Evolutionary conservation across 2,329 filamentous ascomycete genomes (phyloP), one percentile per base, ranked within the genome.

Genomic region (Pyricularia sp.): DNA sequence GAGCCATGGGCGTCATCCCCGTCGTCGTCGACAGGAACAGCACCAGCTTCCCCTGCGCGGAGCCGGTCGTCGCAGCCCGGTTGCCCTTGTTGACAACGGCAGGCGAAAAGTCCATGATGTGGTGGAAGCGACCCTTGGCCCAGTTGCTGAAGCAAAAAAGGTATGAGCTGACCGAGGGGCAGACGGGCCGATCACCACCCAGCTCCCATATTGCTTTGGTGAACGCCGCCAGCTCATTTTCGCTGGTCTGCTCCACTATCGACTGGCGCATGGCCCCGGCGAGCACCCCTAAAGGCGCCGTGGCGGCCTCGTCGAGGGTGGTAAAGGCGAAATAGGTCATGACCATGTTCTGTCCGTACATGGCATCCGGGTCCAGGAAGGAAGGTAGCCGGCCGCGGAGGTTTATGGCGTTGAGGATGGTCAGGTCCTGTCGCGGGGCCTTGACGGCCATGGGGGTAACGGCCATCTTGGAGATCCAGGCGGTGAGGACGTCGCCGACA

Each of bases 401-500:
- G 53, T 77, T 75, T 64, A 79, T 74, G 1, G 75, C 73, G 68
- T 78, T 78, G 60, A 76, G 68, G n/a, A 77, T 69, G 9, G 71
- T 73, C 59, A 80, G 67, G 1, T 72, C 70, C 30, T 71, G 70
- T 19, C 68, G 65, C 22, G 73, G 69, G 67, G 66, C 66, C 31
- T 62, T 69, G 26, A 7, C 28, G 35, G 33, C 61, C 19, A 70
- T 70, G 57, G 66, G 70, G 30, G 60, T 68, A 26, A 68, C 68
- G 31, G 70, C 69, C 35, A 72, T 70, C 9, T 73, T 73, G 10
- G 74, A 69, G 64, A 73, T 69, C 77, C 79, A 82, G 0, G 77
- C 78, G 1, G 72, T 70, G 2, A 82, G 68, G 1, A 81, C 70
- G 64, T 82, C 79, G 24, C 76, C 75, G n/a, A 81, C 78, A 66